Conservation (phyloP, 2,329 filamentous ascomycete genomes). For the Penicillium polonicum region DNA sequence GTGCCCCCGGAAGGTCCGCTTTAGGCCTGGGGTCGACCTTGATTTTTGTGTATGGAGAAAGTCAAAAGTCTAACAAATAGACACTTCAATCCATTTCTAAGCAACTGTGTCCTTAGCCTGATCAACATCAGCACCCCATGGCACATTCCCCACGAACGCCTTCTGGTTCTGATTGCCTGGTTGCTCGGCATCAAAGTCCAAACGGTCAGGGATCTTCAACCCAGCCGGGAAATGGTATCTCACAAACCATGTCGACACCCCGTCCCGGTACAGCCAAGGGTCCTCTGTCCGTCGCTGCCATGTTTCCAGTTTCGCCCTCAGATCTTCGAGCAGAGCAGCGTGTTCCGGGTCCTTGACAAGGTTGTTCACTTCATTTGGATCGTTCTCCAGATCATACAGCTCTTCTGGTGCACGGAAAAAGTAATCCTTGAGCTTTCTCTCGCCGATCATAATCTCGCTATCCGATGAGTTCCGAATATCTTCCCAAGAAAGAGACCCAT, state of each 20-base stretch:
- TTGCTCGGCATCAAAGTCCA: conserved; percentile 22
- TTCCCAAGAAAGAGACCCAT: conserved; percentile 47
- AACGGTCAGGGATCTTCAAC: conserved; percentile 19
- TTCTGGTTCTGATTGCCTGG: conserved; percentile 11
- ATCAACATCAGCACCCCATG: conserved; percentile 1
- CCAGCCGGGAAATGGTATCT: conserved; percentile 15
- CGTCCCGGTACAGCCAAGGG: conserved; percentile 35
- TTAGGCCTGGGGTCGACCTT: too few relatives aligned
- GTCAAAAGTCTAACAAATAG: not conserved
- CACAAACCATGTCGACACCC: conserved; percentile 18
- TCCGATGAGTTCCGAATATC: conserved; percentile 42
- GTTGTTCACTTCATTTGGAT: conserved; percentile 50
- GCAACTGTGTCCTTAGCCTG: not conserved
- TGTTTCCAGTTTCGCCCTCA: conserved; percentile 34
- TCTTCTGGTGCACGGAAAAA: conserved; percentile 48
- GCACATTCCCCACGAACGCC: not conserved
- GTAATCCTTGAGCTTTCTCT: conserved; percentile 44
- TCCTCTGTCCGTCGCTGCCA: conserved; percentile 39
- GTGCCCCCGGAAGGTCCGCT: too few relatives aligned
- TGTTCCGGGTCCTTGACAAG: conserved; percentile 40
- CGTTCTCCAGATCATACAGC: conserved; percentile 48
- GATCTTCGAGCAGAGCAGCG: conserved; percentile 29
- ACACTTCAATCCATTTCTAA: not conserved
- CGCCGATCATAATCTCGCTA: conserved; percentile 37
- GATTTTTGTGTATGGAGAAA: not conserved